phyloP scores from a whole-genome alignment of 2,329 filamentous ascomycete genomes.

The Paramyrothecium sp. region DNA sequence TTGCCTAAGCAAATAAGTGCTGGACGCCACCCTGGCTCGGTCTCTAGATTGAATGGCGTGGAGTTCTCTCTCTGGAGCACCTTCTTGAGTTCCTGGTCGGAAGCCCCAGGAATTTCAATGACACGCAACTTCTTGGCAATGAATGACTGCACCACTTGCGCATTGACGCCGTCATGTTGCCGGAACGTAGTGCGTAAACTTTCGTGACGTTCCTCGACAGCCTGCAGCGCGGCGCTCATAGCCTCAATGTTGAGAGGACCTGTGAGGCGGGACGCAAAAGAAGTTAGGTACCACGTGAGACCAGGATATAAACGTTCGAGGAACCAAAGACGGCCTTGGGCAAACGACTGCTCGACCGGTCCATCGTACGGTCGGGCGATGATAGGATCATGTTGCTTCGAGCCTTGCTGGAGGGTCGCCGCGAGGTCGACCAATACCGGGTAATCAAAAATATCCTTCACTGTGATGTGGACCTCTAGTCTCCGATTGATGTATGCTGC shows the following conservation, averaged over 20 bases:
- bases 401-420: not conserved
- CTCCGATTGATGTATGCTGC: slow-evolving; percentile 1
- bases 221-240: not conserved
- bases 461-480: not conserved
- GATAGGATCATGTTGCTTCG: not conserved
- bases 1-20: not conserved
- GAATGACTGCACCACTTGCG: slow-evolving; percentile 1
- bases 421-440: not conserved
- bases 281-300: slow-evolving; percentile 3
- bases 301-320: slow-evolving; percentile 7
- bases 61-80: not conserved
- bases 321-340: slow-evolving; percentile 10
- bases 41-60: not conserved
- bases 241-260: slow-evolving; percentile 2
- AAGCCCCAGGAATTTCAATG: not conserved
- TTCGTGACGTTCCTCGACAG: slow-evolving; percentile 9
- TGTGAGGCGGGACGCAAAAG: slow-evolving; percentile 4
- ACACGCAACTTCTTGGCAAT: not conserved
- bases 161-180: slow-evolving; percentile 1
- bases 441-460: not conserved
- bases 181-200: slow-evolving; percentile 6
- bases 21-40: slow-evolving; percentile 1
- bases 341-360: not conserved
- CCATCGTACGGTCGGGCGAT: not conserved
- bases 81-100: not conserved